A percentile compares a stretch with the other conserved stretches of the same genome.
Evolutionary conservation across 805 yeast genomes (phyloP).

Genomic region (Yamadazyma takamatsuzukensis): DNA sequence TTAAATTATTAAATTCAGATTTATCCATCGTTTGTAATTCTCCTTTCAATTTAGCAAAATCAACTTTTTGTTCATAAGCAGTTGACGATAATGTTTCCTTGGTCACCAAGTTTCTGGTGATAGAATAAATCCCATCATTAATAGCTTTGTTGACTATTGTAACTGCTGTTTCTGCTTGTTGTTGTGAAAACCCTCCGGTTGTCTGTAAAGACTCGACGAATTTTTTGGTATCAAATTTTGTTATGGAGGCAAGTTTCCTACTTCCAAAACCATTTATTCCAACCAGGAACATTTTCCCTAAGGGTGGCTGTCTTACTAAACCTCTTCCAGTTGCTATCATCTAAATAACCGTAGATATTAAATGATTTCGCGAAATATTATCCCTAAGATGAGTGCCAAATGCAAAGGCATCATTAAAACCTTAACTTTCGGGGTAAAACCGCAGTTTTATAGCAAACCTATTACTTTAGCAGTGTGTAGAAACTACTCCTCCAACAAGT

Average conservation of each 20-base stretch:
- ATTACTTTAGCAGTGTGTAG: too few species aligned
- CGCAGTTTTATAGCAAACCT: too few species aligned
- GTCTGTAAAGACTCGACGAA: constrained; percentile 64
- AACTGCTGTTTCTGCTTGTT: constrained; percentile 80
- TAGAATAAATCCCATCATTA: constrained; percentile 72
- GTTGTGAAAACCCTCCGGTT: constrained; percentile 63
- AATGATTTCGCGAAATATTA: too few species aligned
- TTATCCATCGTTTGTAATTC: constrained; percentile 86
- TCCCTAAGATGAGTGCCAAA: too few species aligned
- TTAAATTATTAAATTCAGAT: constrained; percentile 75
- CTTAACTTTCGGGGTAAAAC: too few species aligned
- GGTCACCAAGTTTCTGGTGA: constrained; percentile 76
- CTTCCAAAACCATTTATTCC: neutral
- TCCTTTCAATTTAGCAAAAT: constrained; percentile 90
- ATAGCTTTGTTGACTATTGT: constrained; percentile 69
- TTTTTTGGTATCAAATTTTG: constrained; percentile 71
- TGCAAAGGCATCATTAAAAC: too few species aligned
- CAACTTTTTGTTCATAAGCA: constrained; percentile 94
- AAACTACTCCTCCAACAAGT: too few species aligned
- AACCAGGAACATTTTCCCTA: too few species aligned
- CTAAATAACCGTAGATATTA: too few species aligned
- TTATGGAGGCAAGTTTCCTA: constrained; percentile 19
- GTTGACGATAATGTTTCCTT: constrained; percentile 78
- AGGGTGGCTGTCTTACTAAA: too few species aligned
- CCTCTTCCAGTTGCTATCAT: too few species aligned